A percentile compares a stretch with the other conserved stretches of the same genome.
These are phyloP conservation scores for Macrotyloma uniflorum DNA, from an alignment of 306 rosid species.

Conservation along the genomic window DNA sequence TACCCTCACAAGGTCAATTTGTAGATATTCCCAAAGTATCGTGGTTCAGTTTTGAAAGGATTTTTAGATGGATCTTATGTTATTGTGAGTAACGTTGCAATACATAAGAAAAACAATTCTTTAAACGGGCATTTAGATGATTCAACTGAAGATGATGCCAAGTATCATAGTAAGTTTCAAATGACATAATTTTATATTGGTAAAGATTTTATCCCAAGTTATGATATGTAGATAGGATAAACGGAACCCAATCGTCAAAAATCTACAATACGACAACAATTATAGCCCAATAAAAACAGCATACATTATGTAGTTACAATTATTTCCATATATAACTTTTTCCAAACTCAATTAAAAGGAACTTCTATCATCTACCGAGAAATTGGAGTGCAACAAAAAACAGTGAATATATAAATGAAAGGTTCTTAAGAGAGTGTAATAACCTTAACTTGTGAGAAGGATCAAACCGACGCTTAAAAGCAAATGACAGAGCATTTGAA, in stretches of 20 bases:
- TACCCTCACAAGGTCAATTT: not conserved
- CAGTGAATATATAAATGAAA: slow-evolving; percentile 1
- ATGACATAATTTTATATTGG: not conserved
- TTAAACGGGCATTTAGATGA: not conserved
- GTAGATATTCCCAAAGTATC: not conserved
- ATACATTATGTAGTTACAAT: not conserved
- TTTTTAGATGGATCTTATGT: slow-evolving; percentile 7
- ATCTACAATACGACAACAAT: not conserved
- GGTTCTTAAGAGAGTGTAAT: slow-evolving; percentile 28
- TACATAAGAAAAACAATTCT: not conserved
- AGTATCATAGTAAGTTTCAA: not conserved
- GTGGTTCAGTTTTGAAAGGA: not conserved
- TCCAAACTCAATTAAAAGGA: slow-evolving; percentile 9
- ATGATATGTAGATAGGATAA: slow-evolving; percentile 12
- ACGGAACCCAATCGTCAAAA: not conserved
- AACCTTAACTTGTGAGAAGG: slow-evolving; percentile 90
- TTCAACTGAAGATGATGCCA: not conserved
- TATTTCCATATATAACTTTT: not conserved
- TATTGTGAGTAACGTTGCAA: slow-evolving; percentile 3
- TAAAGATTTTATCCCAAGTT: slow-evolving; percentile 4
- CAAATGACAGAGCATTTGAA: slow-evolving; percentile 80
- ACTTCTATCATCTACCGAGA: not conserved
- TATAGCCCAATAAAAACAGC: not conserved
- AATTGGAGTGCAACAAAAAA: not conserved
- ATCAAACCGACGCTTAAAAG: slow-evolving; percentile 83